Evolutionary conservation across 352 stramenopile genomes (phyloP), one percentile per base, ranked within the genome.

Genomic region (Globisporangium cylindrosporum): DNA sequence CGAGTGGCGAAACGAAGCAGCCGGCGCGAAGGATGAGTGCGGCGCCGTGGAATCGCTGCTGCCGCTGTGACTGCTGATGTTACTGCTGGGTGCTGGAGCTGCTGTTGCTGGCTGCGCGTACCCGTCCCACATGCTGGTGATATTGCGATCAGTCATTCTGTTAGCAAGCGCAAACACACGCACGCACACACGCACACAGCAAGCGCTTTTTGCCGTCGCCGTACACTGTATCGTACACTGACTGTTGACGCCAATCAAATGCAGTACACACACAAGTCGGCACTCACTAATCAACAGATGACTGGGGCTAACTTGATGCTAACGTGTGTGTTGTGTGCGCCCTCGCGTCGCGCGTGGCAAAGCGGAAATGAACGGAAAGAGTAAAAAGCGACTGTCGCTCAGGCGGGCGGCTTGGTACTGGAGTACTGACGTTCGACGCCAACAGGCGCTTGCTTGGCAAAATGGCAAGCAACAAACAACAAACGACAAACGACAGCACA

Each of bases 341-440:
- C 3, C 24, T 57, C 6, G 51, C 10, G 49, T 20, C 46, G 10
- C n/a, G 22, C 12, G 10, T 18, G 22, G 24, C 22, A 57, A 34
- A 57, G 51, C 6, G 24, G 51, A 36, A 57, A 57, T 57, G 51
- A 32, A 46, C 9, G 3, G 38, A 46, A 43, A 5, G 14, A 10
- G 12, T 5, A 46, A 10, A 14, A 3, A n/a, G 51, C 10, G 51
- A 20, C 51, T 32, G 24, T 57, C 76, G 66, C 71, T 32, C 43
- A 66, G 76, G 25, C 9, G 2, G 76, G 25, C 9, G 2, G 27
- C 27, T 7, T 32, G 32, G 32, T 36, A 36, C 7, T 10, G 32
- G 32, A 4, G 27, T 32, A 32, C 27, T 32, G 27, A 7, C 32
- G 32, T 36, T 36, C 8, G 32, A 10, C 32, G 32, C 32, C 8